phyloP scores from a whole-genome alignment of 805 yeast species.

The Candida sithepensis region DNA sequence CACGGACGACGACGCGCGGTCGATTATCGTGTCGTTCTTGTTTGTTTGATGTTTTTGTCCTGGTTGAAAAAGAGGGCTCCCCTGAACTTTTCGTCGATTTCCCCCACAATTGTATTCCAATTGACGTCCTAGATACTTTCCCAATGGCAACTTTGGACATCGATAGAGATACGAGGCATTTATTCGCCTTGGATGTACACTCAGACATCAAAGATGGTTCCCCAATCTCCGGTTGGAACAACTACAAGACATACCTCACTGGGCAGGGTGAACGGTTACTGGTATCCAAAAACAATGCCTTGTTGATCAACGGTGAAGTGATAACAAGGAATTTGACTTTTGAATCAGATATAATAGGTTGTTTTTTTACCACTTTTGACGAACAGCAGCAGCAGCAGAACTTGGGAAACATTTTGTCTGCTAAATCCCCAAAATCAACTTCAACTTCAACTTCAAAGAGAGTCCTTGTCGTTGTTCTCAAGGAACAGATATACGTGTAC shows the following conservation, averaged over 20 bases:
- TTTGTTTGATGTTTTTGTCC: not conserved
- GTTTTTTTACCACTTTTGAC: constrained; percentile 58
- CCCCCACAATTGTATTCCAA: too few species aligned
- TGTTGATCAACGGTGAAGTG: constrained; percentile 48
- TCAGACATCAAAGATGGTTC: constrained; percentile 17
- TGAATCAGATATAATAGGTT: constrained; percentile 50
- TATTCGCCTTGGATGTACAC: constrained; percentile 18
- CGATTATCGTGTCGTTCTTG: not conserved
- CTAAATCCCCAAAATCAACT: too few species aligned
- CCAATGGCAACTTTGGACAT: constrained; percentile 2
- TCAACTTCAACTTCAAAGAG: constrained; percentile 9
- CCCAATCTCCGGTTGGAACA: constrained; percentile 2
- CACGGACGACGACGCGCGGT: not conserved
- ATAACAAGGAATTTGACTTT: constrained; percentile 47
- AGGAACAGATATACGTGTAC: constrained; percentile 60
- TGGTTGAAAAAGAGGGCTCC: not conserved
- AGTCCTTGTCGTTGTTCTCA: constrained; percentile 58
- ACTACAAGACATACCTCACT: constrained; percentile 18
- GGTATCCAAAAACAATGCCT: constrained; percentile 34
- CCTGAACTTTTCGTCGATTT: too few species aligned
- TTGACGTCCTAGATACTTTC: too few species aligned
- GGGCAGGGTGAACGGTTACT: constrained; percentile 22
- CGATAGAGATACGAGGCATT: constrained; percentile 14
- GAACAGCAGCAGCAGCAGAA: constrained; percentile 13
- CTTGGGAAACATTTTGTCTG: not conserved